Evolutionary conservation across 805 yeast genomes (phyloP).

Genomic region (Millerago galiae): DNA sequence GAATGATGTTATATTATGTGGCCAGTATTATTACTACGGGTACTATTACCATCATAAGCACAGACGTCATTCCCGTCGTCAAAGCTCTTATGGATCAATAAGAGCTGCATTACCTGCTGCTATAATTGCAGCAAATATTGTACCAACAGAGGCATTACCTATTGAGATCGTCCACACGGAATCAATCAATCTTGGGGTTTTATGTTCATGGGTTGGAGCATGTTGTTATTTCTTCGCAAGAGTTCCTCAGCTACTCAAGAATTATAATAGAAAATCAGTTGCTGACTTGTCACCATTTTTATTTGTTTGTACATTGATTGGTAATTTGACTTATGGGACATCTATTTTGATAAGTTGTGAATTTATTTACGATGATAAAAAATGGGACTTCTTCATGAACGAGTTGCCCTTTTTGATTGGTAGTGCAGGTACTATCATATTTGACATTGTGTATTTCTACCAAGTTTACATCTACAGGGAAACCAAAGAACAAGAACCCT

Average conservation of each 20-base stretch:
- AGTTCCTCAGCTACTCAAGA: constrained; percentile 77
- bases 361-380: constrained; percentile 32
- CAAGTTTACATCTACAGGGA: constrained; percentile 39
- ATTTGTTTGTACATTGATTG: constrained; percentile 71
- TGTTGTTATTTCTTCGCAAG: constrained; percentile 69
- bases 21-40: constrained; percentile 69
- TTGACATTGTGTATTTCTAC: constrained; percentile 66
- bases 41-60: constrained; percentile 26
- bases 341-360: constrained; percentile 66
- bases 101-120: constrained; percentile 20
- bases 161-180: neutral
- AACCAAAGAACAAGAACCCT: neutral
- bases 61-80: constrained; percentile 12
- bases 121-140: constrained; percentile 22
- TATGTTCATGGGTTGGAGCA: constrained; percentile 77
- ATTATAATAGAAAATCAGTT: constrained; percentile 72
- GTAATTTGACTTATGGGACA: constrained; percentile 69
- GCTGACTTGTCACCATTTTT: constrained; percentile 78
- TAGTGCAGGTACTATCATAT: constrained; percentile 75
- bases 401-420: constrained; percentile 84
- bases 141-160: no score
- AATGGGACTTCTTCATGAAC: constrained; percentile 45
- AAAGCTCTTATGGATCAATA: no score
- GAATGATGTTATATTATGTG: constrained; percentile 61
- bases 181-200: constrained; percentile 30